Evolutionary conservation across 2,329 filamentous ascomycete species (phyloP).

Genomic region (Cyphellophora attinorum): DNA sequence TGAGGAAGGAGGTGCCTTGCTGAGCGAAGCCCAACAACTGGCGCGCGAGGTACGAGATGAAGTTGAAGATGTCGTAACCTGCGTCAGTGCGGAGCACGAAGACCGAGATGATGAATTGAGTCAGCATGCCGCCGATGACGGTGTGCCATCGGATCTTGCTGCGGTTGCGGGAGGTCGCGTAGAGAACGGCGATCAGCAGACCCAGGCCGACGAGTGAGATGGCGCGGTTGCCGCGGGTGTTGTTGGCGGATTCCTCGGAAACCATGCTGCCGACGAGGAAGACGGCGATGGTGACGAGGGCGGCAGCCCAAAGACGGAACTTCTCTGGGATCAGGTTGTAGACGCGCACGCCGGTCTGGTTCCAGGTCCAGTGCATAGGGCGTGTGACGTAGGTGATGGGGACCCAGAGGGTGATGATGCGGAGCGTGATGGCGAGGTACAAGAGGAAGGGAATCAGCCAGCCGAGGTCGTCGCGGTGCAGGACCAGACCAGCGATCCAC

Average conservation of each 20-base stretch:
- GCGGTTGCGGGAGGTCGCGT: slow-evolving; percentile 60
- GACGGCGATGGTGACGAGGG: slow-evolving; percentile 54
- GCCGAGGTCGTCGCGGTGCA: slow-evolving; percentile 63
- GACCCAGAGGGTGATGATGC: slow-evolving; percentile 65
- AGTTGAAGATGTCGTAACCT: slow-evolving; percentile 86
- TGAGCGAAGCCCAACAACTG: slow-evolving; percentile 66
- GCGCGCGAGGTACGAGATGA: slow-evolving; percentile 67
- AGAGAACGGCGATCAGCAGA: slow-evolving; percentile 61
- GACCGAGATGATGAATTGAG: slow-evolving; percentile 78
- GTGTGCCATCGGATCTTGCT: slow-evolving; percentile 57
- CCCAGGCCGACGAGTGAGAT: slow-evolving; percentile 70
- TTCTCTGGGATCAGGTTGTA: slow-evolving; percentile 57
- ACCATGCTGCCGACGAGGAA: slow-evolving; percentile 72
- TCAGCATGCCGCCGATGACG: slow-evolving; percentile 79
- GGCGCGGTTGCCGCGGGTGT: slow-evolving; percentile 70
- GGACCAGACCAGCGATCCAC: slow-evolving; percentile 67
- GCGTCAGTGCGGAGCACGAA: slow-evolving; percentile 75
- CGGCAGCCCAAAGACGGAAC: slow-evolving; percentile 54
- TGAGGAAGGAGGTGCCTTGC: slow-evolving; percentile 66
- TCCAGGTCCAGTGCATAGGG: slow-evolving; percentile 61
- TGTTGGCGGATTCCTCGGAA: slow-evolving; percentile 61
- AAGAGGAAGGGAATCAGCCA: slow-evolving; percentile 80
- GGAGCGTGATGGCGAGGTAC: slow-evolving; percentile 64
- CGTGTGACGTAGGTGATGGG: slow-evolving; percentile 57
- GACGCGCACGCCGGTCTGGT: slow-evolving; percentile 49